phyloP scores from a whole-genome alignment of 1,284 basidiomycete species.

The Sporisorium reilianum region DNA sequence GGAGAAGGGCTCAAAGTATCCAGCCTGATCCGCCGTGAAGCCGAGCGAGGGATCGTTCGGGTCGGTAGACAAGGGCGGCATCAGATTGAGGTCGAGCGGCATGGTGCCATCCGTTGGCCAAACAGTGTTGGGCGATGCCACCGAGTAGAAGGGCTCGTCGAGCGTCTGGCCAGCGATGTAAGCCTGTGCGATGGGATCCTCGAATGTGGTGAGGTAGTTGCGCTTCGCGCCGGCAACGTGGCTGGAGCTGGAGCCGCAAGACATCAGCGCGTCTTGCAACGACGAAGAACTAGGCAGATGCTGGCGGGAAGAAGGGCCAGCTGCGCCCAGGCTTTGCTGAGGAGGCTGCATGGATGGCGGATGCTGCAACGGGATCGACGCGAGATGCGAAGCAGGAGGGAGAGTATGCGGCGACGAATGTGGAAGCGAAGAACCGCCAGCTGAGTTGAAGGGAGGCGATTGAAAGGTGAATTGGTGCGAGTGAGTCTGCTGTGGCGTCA shows the following conservation, averaged over 20 bases:
- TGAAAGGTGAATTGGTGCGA: conserved; percentile 23
- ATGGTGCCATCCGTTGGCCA: conserved; percentile 22
- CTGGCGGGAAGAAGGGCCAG: conserved; percentile 10
- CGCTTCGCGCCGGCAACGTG: conserved; percentile 6
- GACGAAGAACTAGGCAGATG: conserved; percentile 9
- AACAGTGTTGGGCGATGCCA: conserved; percentile 23
- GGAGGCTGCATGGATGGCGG: conserved; percentile 13
- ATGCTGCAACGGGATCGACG: conserved; percentile 4
- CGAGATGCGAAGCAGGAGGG: conserved; percentile 6
- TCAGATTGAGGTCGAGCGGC: conserved; percentile 30
- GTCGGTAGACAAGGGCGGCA: conserved; percentile 6
- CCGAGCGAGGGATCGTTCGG: conserved; percentile 15
- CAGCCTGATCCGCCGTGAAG: conserved; percentile 21
- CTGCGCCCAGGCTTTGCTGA: conserved; percentile 1
- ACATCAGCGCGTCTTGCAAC: conserved; percentile 13
- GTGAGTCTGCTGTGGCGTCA: conserved; percentile 9
- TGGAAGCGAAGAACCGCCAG: not conserved
- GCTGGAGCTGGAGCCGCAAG: conserved; percentile 1
- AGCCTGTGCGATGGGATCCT: conserved; percentile 48
- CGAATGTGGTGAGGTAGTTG: conserved; percentile 40
- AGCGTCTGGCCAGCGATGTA: conserved; percentile 43
- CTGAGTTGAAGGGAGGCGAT: conserved; percentile 13
- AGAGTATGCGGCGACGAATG: no score
- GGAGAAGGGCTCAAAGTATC: conserved; percentile 18
- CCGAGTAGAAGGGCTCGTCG: conserved; percentile 48